Percentiles rank a stretch among this genome's conserved stretches.
These are phyloP conservation scores for Xanthoconium stramineum DNA, from an alignment of 768 basidiomycete species.

Conservation along the genomic window DNA sequence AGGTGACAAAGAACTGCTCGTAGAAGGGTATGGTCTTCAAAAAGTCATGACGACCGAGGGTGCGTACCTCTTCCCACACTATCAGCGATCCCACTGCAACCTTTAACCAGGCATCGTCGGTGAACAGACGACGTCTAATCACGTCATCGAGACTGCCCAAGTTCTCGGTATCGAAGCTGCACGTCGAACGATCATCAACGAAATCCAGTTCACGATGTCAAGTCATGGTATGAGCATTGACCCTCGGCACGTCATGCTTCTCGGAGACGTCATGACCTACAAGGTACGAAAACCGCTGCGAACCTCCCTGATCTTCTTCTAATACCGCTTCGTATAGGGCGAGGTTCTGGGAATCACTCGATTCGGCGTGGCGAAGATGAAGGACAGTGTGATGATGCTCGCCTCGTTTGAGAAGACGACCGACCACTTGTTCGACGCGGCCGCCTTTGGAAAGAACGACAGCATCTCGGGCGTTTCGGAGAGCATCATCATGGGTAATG, in stretches of 20 bases:
- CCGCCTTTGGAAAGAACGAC: slow-evolving; percentile 94
- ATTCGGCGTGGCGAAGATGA: slow-evolving; percentile 99
- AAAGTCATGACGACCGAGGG: slow-evolving; percentile 98
- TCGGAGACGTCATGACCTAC: slow-evolving; percentile 98
- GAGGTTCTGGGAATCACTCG: slow-evolving; percentile 98
- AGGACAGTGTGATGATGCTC: slow-evolving; percentile 97
- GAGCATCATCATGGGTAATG: slow-evolving; percentile 99
- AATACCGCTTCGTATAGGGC: slow-evolving; percentile 51
- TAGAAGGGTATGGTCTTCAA: slow-evolving; percentile 95
- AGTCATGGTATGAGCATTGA: slow-evolving; percentile 98
- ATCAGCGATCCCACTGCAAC: not conserved
- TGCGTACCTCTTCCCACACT: slow-evolving; percentile 28
- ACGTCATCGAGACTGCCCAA: slow-evolving; percentile 92
- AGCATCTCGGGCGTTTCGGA: slow-evolving; percentile 96
- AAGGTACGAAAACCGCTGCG: slow-evolving; percentile 53
- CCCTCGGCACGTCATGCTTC: slow-evolving; percentile 96
- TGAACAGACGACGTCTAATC: slow-evolving; percentile 89
- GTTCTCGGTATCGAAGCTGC: slow-evolving; percentile 99
- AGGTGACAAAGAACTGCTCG: slow-evolving; percentile 86
- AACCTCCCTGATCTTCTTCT: not conserved
- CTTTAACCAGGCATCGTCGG: slow-evolving; percentile 76
- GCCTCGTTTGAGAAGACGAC: slow-evolving; percentile 99
- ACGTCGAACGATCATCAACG: slow-evolving; percentile 88
- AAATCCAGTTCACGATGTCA: slow-evolving; percentile 96
- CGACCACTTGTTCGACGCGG: slow-evolving; percentile 97